Percentiles rank a stretch among this genome's conserved stretches.
Evolutionary conservation across 352 stramenopile species (phyloP).

Genomic region (Phytophthora capsici): DNA sequence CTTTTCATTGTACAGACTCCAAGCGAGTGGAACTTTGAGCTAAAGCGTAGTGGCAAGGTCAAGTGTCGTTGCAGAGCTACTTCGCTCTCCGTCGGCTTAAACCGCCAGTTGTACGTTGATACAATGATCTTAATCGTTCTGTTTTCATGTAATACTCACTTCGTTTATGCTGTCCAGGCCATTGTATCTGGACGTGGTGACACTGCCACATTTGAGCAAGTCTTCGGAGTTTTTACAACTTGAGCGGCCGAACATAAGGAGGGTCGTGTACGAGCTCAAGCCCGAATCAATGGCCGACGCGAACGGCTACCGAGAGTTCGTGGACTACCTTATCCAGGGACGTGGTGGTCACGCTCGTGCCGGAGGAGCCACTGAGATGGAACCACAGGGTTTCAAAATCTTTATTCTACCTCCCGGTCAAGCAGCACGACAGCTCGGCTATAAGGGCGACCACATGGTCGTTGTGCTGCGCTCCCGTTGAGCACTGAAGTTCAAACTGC

Average conservation of each 20-base stretch:
- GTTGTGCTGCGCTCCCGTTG: constrained; percentile 61
- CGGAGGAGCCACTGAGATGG: constrained; percentile 64
- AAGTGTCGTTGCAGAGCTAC: constrained; percentile 46
- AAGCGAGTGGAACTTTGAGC: constrained; percentile 47
- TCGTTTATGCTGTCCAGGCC: constrained; percentile 42
- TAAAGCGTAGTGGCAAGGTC: constrained; percentile 42
- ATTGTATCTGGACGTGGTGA: constrained; percentile 63
- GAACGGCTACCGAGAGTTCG: constrained; percentile 67
- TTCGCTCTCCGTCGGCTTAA: constrained; percentile 35
- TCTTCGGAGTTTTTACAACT: constrained; percentile 75
- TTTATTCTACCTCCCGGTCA: constrained; percentile 78
- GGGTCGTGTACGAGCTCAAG: constrained; percentile 73
- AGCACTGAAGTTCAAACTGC: neutral
- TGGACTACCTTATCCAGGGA: constrained; percentile 66
- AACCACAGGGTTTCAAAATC: constrained; percentile 71
- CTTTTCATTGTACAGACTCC: constrained; percentile 29
- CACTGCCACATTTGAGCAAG: constrained; percentile 65
- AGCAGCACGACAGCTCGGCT: constrained; percentile 69
- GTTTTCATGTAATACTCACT: neutral
- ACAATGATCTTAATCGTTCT: too few species aligned
- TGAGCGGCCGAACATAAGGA: constrained; percentile 50
- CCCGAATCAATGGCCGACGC: constrained; percentile 62
- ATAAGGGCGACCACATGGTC: constrained; percentile 75
- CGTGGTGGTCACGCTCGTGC: constrained; percentile 53
- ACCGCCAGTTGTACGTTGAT: constrained; percentile 37